Evolutionary conservation across 331 rosid genomes (phyloP).

Genomic region (Rhamnella rubrinervis): DNA sequence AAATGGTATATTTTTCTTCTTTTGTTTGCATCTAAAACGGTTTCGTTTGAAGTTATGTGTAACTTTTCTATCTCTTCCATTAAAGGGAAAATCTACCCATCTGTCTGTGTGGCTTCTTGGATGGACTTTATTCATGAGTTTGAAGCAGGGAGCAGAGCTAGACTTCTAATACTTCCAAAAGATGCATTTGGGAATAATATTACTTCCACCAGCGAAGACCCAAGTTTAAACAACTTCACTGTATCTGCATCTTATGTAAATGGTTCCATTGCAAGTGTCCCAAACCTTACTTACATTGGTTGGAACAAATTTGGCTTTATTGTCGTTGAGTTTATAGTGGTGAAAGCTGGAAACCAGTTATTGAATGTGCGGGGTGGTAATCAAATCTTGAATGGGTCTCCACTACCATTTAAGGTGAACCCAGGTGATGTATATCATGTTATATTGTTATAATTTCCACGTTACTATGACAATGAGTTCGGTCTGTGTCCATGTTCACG

Average conservation of each 20-base stretch:
- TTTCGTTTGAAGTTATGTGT: neutral
- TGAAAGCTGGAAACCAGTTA: constrained; percentile 56
- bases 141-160: constrained; percentile 67
- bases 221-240: constrained; percentile 47
- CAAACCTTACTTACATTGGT: constrained; percentile 47
- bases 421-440: constrained; percentile 54
- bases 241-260: constrained; percentile 44
- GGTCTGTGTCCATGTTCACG: neutral
- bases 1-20: no score
- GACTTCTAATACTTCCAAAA: constrained; percentile 57
- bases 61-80: neutral
- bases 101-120: constrained; percentile 75
- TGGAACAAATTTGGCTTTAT: constrained; percentile 73
- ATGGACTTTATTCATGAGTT: constrained; percentile 49
- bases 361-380: constrained; percentile 59
- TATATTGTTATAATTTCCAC: neutral
- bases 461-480: neutral
- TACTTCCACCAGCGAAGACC: constrained; percentile 44
- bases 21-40: no score
- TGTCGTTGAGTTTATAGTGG: constrained; percentile 50
- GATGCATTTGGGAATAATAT: constrained; percentile 87
- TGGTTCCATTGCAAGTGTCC: constrained; percentile 46
- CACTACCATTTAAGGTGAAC: constrained; percentile 64
- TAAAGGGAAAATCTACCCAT: constrained; percentile 66
- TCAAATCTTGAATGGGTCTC: constrained; percentile 66